phyloP scores from a whole-genome alignment of 345 rosid genomes.

The Diplotaxis tenuifolia region DNA sequence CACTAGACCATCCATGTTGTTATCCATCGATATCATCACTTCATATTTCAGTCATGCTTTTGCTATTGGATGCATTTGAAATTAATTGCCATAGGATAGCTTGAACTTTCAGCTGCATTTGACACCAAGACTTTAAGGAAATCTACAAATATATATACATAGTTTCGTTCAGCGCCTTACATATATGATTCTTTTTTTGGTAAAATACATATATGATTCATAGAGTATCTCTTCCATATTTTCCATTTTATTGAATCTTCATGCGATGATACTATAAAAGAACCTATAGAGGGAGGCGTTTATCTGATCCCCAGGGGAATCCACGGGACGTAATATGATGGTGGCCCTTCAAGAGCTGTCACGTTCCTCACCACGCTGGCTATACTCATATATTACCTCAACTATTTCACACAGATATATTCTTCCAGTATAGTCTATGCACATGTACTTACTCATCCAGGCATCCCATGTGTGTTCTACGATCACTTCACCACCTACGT shows the following conservation, averaged over 20 bases:
- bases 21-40: no score
- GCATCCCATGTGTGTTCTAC: no score
- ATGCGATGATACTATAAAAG: constrained; percentile 44
- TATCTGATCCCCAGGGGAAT: constrained; percentile 77
- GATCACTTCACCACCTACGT: constrained; percentile 11
- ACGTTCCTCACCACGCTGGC: constrained; percentile 90
- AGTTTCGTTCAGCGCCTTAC: neutral
- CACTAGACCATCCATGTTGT: no score
- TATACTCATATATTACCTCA: constrained; percentile 71
- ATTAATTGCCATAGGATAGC: no score
- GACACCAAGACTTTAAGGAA: constrained; percentile 90
- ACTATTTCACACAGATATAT: neutral
- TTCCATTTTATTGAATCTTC: neutral
- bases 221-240: neutral
- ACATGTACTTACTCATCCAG: no score
- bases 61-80: no score
- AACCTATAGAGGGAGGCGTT: constrained; percentile 91
- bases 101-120: constrained; percentile 54
- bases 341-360: constrained; percentile 97
- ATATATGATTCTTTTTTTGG: neutral
- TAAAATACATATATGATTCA: neutral
- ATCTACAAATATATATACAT: constrained; percentile 58
- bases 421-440: neutral
- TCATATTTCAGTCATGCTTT: no score
- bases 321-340: constrained; percentile 89